Percentiles rank a stretch among this genome's conserved stretches.
phyloP scores from a whole-genome alignment of 2,329 filamentous ascomycete species.

The Ampelomyces quisqualis region DNA sequence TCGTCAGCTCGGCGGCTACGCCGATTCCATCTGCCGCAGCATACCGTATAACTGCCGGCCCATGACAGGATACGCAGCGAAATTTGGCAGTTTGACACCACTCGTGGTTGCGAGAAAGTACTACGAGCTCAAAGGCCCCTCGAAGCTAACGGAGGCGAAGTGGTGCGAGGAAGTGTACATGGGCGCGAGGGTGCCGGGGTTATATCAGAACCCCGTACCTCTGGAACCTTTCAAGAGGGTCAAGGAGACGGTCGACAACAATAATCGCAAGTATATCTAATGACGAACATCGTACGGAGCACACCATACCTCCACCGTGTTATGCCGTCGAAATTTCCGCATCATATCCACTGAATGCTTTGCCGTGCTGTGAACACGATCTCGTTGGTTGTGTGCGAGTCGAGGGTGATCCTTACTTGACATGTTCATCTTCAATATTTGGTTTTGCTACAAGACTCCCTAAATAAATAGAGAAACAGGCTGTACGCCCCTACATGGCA shows the following conservation, averaged over 20 bases:
- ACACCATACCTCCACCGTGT: too few relatives aligned
- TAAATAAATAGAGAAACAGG: too few relatives aligned
- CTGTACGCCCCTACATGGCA: too few relatives aligned
- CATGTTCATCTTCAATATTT: too few relatives aligned
- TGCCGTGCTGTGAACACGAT: too few relatives aligned
- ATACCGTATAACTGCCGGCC: conserved; percentile 36
- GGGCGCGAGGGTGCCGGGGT: conserved; percentile 31
- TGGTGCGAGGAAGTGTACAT: conserved; percentile 39
- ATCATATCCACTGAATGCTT: too few relatives aligned
- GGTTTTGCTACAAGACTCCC: too few relatives aligned
- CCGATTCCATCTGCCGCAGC: conserved; percentile 36
- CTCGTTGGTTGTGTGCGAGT: too few relatives aligned
- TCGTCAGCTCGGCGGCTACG: conserved; percentile 32
- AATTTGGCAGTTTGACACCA: conserved; percentile 39
- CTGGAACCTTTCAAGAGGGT: conserved; percentile 32
- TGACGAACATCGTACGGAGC: too few relatives aligned
- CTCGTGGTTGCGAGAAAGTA: conserved; percentile 40
- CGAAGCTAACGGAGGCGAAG: conserved; percentile 17
- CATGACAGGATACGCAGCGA: conserved; percentile 33
- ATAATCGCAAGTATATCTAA: conserved; percentile 26
- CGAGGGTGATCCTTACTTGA: too few relatives aligned
- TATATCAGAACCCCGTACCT: conserved; percentile 31
- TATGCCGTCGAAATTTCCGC: too few relatives aligned
- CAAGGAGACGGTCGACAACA: conserved; percentile 24
- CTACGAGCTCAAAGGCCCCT: conserved; percentile 31